phyloP scores from a whole-genome alignment of 2,329 filamentous ascomycete genomes.

The Paracamarosporium sp. region DNA sequence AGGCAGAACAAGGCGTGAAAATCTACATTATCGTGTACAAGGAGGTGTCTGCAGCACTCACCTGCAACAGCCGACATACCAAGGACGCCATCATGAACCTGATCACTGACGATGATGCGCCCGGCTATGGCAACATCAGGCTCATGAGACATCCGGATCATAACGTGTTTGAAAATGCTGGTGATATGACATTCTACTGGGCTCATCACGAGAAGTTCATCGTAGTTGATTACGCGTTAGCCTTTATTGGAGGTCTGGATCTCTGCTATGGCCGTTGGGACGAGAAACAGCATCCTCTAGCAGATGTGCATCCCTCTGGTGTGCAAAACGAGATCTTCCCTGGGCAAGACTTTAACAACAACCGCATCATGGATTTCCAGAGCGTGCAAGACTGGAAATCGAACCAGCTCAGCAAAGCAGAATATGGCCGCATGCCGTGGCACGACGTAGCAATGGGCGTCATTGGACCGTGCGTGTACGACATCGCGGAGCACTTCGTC shows the following conservation, averaged over 20 bases:
- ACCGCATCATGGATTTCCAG: constrained; percentile 93
- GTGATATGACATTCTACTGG: constrained; percentile 97
- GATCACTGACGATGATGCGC: constrained; percentile 77
- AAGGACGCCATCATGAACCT: constrained; percentile 84
- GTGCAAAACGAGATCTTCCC: constrained; percentile 87
- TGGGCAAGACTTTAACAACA: constrained; percentile 98
- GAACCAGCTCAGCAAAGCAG: constrained; percentile 89
- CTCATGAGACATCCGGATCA: constrained; percentile 94
- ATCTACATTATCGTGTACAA: constrained; percentile 95
- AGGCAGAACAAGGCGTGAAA: constrained; percentile 90
- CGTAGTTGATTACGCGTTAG: constrained; percentile 87
- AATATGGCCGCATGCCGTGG: constrained; percentile 97
- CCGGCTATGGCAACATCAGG: constrained; percentile 86
- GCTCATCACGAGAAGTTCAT: constrained; percentile 98
- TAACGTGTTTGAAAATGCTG: constrained; percentile 90
- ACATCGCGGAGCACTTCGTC: constrained; percentile 95
- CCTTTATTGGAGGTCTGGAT: constrained; percentile 93
- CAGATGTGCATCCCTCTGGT: constrained; percentile 86
- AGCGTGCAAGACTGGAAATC: constrained; percentile 90
- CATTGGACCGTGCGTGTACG: constrained; percentile 87
- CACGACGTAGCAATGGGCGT: constrained; percentile 93
- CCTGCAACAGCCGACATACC: constrained; percentile 91
- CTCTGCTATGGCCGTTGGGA: constrained; percentile 98
- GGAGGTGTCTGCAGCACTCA: constrained; percentile 68
- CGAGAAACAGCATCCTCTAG: constrained; percentile 79